Percentiles rank a stretch among this genome's conserved stretches.
These are phyloP conservation scores for Leccinum olivaceopallidum DNA, from an alignment of 768 basidiomycete genomes.

Conservation along the genomic window DNA sequence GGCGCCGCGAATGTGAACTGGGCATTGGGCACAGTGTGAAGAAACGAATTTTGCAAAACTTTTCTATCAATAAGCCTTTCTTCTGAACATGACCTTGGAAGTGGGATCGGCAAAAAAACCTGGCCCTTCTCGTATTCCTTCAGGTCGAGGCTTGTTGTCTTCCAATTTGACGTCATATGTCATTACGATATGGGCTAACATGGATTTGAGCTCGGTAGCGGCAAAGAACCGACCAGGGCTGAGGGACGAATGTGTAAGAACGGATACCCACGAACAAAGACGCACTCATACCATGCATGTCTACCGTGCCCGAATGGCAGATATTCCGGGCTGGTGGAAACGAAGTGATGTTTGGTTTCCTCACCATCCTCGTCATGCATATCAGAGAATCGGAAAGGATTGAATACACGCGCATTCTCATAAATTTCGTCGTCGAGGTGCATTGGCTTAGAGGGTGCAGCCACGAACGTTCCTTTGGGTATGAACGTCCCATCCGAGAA, in stretches of 20 bases:
- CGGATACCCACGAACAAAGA: background rate
- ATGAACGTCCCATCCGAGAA: slow-evolving; percentile 38
- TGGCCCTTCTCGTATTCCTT: no score
- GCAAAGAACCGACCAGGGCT: slow-evolving; percentile 16
- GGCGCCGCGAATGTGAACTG: no score
- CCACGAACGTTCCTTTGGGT: slow-evolving; percentile 19
- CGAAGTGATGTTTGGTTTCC: slow-evolving; percentile 14
- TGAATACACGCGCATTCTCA: slow-evolving; percentile 38
- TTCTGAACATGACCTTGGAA: background rate
- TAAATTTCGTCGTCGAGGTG: slow-evolving; percentile 29
- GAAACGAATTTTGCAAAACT: background rate
- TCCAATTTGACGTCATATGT: background rate
- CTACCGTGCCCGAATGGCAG: background rate
- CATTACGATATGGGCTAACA: background rate
- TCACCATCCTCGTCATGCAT: slow-evolving; percentile 33
- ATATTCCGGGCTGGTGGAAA: background rate
- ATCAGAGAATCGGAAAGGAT: slow-evolving; percentile 49
- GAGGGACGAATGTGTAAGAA: background rate
- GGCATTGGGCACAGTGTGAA: no score
- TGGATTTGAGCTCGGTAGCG: background rate
- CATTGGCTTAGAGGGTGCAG: slow-evolving; percentile 26
- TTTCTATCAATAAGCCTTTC: background rate
- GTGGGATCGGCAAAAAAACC: background rate
- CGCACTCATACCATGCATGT: slow-evolving; percentile 3
- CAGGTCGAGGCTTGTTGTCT: background rate